Base-by-base conservation (phyloP, 768 basidiomycete genomes). In the Agrocybe chaxingu region DNA sequence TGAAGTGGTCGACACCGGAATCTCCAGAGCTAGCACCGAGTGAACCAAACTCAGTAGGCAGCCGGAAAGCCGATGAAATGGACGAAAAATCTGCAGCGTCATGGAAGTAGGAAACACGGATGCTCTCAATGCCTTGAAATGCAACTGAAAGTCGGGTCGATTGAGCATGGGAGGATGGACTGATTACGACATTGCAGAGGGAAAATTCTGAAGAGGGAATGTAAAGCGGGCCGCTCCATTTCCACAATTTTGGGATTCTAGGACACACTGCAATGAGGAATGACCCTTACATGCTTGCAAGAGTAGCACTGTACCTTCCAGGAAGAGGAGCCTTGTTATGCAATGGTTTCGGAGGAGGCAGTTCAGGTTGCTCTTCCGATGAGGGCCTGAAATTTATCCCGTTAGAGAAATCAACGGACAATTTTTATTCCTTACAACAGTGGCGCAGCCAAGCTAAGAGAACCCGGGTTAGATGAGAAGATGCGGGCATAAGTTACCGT, bases 241-340 rank as follows among this genome's bases (percentile, higher is more conserved):
- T 81, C 80, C 80, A 89, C 47, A 78, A 78, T 60, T 80, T 81
- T 16, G 70, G 70, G 36, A 81, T 78, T 54, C 84, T 86, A 48
- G 1, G 37, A 45, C 35, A 18, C 36, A 4, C 37, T 42, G 44
- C n/a, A 12, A 29, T 48, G 33, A 41, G 33, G 33, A 33, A 18
- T 40, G n/a, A 18, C 35, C 63, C 1, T 16, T 62, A 52, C 29
- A 13, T 30, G 24, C 31, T 32, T 12, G 48, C 18, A 39, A 40
- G 19, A 45, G 9, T 45, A 8, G 8, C 12, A 42, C 18, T 47
- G 29, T 53, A 68, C 71, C 60, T 54, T 36, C 48, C 50, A 8
- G 52, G 55, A 13, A 56, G 56, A 42, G 52, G 45, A 30, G 39
- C 42, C 52, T 52, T 51, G 37, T 24, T 29, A 32, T 52, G 59